phyloP scores from a whole-genome alignment of 495 filamentous ascomycete species.

The Daldinia loculata region DNA sequence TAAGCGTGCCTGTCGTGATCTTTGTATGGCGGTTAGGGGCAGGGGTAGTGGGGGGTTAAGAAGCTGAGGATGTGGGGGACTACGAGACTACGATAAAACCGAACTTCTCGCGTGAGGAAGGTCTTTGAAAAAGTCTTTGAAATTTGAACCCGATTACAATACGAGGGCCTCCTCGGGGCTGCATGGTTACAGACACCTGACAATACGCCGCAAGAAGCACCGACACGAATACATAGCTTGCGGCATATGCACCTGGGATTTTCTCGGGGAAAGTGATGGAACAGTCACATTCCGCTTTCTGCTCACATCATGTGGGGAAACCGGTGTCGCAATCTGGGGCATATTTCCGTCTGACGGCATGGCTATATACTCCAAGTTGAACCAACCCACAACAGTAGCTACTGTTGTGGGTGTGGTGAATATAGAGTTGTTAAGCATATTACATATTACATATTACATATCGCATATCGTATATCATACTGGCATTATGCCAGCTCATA shows the following conservation, averaged over 20 bases:
- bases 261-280: constrained; percentile 21
- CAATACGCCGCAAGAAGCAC: constrained; percentile 21
- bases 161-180: constrained; percentile 15
- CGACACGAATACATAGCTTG: constrained; percentile 12
- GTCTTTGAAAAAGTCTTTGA: not conserved
- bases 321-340: constrained; percentile 10
- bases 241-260: constrained; percentile 7
- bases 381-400: not conserved
- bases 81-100: not conserved
- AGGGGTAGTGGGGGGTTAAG: not conserved
- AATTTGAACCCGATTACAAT: constrained; percentile 3
- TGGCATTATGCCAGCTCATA: not conserved
- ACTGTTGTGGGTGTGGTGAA: constrained; percentile 3
- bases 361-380: constrained; percentile 4
- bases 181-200: constrained; percentile 16
- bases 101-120: not conserved
- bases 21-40: not conserved
- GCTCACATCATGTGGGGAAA: constrained; percentile 32
- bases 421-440: constrained; percentile 16
- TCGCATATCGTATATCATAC: not conserved
- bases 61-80: not conserved
- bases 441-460: not conserved
- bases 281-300: constrained; percentile 35
- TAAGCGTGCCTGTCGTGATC: not conserved
- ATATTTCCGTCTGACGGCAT: constrained; percentile 12